Percentiles rank a stretch among this genome's conserved stretches.
These are phyloP conservation scores for Nepenthes alata DNA, from an alignment of 179 eudicot species.

Conservation along the genomic window DNA sequence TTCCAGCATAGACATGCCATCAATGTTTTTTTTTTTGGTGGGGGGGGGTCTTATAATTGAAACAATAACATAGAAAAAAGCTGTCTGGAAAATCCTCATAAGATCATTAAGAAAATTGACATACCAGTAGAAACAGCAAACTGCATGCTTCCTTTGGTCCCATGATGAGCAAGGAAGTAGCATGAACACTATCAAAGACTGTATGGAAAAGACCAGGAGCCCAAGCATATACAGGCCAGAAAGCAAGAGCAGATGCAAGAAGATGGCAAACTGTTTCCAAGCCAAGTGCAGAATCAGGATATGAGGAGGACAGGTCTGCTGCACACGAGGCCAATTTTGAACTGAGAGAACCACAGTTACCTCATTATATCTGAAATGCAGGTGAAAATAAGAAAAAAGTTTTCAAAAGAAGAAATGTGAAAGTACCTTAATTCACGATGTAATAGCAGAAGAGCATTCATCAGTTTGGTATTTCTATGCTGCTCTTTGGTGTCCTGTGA, in stretches of 20 bases:
- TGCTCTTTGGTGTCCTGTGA: conserved; percentile 78
- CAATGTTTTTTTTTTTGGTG: background rate
- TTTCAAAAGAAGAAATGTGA: conserved; percentile 1
- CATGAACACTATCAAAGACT: conserved; percentile 76
- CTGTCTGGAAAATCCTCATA: background rate
- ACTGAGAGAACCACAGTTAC: conserved; percentile 37
- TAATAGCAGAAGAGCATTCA: conserved; percentile 74
- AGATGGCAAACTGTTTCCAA: conserved; percentile 84
- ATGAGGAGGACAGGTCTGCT: conserved; percentile 52
- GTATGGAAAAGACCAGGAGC: conserved; percentile 84
- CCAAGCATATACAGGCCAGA: conserved; percentile 95
- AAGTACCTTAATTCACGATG: conserved; percentile 85
- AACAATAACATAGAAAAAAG: background rate
- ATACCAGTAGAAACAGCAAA: conserved; percentile 70
- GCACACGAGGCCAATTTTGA: conserved; percentile 82
- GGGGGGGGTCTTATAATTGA: background rate
- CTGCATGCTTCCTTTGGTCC: conserved; percentile 96
- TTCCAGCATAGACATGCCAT: background rate
- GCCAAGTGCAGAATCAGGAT: conserved; percentile 75
- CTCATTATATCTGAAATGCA: background rate
- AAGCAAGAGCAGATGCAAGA: conserved; percentile 86
- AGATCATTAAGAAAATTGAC: conserved; percentile 4
- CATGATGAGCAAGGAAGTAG: conserved; percentile 61
- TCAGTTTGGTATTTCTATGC: conserved; percentile 79
- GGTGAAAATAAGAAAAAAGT: background rate